phyloP scores from a whole-genome alignment of 2,329 filamentous ascomycete genomes.

The Colletotrichum australisinense region DNA sequence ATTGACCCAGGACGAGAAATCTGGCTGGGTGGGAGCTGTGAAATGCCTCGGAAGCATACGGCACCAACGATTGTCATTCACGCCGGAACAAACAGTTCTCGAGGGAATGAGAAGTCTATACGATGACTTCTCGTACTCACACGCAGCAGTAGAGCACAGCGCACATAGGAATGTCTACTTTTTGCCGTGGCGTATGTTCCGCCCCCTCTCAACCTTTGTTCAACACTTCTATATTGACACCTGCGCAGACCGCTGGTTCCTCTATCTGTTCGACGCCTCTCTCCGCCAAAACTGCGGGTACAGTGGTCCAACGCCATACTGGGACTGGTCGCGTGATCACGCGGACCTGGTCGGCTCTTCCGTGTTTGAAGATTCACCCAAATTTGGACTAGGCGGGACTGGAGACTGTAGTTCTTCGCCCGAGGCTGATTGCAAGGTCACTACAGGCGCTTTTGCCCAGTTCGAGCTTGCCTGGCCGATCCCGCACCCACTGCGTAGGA shows the following conservation, averaged over 20 bases:
- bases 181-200: background rate
- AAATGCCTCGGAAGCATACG: background rate
- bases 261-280: background rate
- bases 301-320: conserved; percentile 10
- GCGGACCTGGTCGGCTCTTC: conserved; percentile 7
- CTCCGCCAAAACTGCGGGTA: conserved; percentile 10
- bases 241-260: background rate
- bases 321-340: conserved; percentile 21
- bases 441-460: background rate
- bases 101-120: background rate
- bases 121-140: background rate
- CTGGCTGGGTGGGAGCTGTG: background rate
- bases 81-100: background rate
- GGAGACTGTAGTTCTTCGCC: background rate
- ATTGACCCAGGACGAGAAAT: background rate
- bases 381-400: background rate
- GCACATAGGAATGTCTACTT: background rate
- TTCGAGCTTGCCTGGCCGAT: background rate
- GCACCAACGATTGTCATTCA: background rate
- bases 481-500: background rate
- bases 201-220: background rate
- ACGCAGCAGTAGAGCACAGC: background rate
- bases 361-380: conserved; percentile 9
- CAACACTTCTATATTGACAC: background rate
- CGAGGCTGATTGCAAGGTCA: background rate